A percentile compares a stretch with the other conserved stretches of the same genome.
Conservation (phyloP, 331 rosid genomes). For the Malus hybrid region DNA sequence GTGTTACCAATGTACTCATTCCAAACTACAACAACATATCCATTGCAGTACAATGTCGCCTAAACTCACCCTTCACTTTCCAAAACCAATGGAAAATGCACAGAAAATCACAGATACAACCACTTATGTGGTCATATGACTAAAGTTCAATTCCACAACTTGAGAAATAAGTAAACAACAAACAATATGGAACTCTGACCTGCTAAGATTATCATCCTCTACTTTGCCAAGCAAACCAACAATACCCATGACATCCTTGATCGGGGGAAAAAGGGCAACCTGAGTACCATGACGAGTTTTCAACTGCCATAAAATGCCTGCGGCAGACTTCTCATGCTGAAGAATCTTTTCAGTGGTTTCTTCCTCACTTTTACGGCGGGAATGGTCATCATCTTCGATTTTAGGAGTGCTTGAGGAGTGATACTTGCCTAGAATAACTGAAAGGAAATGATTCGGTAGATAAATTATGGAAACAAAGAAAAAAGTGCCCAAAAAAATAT, state of each 20-base stretch:
- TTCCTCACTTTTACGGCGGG: conserved; percentile 29
- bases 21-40: background rate
- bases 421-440: conserved; percentile 43
- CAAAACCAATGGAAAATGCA: background rate
- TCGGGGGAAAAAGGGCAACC: conserved; percentile 38
- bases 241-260: conserved; percentile 69
- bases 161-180: background rate
- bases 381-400: conserved; percentile 21
- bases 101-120: background rate
- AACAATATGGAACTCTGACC: conserved; percentile 28
- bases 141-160: background rate
- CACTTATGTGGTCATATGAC: background rate
- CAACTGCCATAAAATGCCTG: conserved; percentile 67
- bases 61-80: background rate
- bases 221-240: conserved; percentile 74
- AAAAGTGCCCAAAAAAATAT: background rate
- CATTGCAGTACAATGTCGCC: background rate
- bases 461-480: conserved; percentile 8
- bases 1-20: background rate
- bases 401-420: conserved; percentile 28
- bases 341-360: conserved; percentile 48
- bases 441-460: conserved; percentile 17
- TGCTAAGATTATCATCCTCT: conserved; percentile 65
- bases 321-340: conserved; percentile 62
- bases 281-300: conserved; percentile 46